Evolutionary conservation across 2,329 filamentous ascomycete genomes (phyloP).

Genomic region (Coleophoma eucalyptorum): DNA sequence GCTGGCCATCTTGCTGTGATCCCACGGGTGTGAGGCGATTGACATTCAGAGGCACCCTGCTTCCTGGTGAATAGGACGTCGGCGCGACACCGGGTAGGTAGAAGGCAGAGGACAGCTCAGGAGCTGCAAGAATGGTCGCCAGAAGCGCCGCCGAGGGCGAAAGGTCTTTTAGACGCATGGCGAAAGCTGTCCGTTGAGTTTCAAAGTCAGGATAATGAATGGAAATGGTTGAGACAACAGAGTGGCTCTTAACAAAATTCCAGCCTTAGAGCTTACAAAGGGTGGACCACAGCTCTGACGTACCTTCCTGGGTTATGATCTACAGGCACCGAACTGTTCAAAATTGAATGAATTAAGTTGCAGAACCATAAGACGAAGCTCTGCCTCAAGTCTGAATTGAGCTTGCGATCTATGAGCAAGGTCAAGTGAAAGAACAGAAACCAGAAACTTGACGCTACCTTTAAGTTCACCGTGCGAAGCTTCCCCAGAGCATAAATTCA

Average conservation of each 20-base stretch:
- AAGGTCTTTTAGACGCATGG: conserved; percentile 25
- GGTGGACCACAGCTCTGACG: conserved; percentile 1
- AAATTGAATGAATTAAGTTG: neutral
- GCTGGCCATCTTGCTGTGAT: conserved; percentile 69
- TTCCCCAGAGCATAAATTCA: neutral
- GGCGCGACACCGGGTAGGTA: conserved; percentile 96
- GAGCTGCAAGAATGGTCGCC: conserved; percentile 42
- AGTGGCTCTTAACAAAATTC: neutral
- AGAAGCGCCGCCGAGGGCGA: conserved; percentile 42
- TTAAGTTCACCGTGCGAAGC: no score
- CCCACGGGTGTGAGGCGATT: conserved; percentile 88
- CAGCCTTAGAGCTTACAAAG: conserved; percentile 14
- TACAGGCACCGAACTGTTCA: neutral
- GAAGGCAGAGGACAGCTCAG: conserved; percentile 66
- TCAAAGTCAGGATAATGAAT: neutral
- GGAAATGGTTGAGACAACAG: neutral
- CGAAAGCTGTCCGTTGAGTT: conserved; percentile 10
- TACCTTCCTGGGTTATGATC: conserved; percentile 7
- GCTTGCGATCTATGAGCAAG: neutral
- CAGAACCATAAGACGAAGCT: neutral
- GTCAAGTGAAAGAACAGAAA: no score
- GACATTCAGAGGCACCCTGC: conserved; percentile 82
- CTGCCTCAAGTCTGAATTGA: neutral
- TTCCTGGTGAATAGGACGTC: conserved; percentile 79
- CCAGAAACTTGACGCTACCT: no score